Percentiles rank a stretch among this genome's conserved stretches.
Evolutionary conservation across 306 rosid genomes (phyloP).

Genomic region (Glycyrrhiza uralensis): DNA sequence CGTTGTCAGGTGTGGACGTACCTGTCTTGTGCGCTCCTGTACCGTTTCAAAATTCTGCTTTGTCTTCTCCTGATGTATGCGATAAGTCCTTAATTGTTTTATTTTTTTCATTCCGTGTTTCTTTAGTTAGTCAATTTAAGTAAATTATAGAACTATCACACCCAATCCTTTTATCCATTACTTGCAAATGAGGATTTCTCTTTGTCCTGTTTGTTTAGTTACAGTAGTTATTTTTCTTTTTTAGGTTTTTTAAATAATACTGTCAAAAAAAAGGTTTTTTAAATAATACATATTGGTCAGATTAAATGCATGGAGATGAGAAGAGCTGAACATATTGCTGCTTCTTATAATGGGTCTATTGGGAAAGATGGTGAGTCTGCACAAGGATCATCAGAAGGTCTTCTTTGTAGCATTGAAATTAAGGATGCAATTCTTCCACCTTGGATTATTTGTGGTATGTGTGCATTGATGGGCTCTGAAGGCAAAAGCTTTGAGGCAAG

Average conservation of each 20-base stretch:
- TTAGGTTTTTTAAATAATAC: background rate
- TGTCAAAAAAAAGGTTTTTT: too few species aligned
- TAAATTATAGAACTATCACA: conserved; percentile 7
- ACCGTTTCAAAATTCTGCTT: conserved; percentile 81
- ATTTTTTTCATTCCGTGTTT: conserved; percentile 8
- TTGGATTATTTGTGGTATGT: conserved; percentile 64
- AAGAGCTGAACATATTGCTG: conserved; percentile 54
- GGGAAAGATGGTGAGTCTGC: conserved; percentile 45
- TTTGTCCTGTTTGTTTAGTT: conserved; percentile 2
- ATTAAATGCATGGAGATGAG: conserved; percentile 76
- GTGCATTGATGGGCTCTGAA: conserved; percentile 61
- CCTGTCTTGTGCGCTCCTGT: conserved; percentile 80
- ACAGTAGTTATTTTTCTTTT: conserved; percentile 1
- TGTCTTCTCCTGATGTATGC: conserved; percentile 79
- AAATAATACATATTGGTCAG: too few species aligned
- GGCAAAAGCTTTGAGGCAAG: conserved; percentile 90
- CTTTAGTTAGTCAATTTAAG: conserved; percentile 7
- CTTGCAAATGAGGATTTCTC: background rate
- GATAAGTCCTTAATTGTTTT: background rate
- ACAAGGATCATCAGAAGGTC: conserved; percentile 36
- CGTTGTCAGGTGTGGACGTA: conserved; percentile 70
- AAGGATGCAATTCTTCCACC: conserved; percentile 82
- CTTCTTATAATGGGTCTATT: conserved; percentile 36
- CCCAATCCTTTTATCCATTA: background rate
- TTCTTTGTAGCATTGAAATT: conserved; percentile 70